A percentile compares a stretch with the other conserved stretches of the same genome.
Conservation (phyloP, 371 early-diverging fungal genomes). For the Quaeritorhiza haematococci region DNA sequence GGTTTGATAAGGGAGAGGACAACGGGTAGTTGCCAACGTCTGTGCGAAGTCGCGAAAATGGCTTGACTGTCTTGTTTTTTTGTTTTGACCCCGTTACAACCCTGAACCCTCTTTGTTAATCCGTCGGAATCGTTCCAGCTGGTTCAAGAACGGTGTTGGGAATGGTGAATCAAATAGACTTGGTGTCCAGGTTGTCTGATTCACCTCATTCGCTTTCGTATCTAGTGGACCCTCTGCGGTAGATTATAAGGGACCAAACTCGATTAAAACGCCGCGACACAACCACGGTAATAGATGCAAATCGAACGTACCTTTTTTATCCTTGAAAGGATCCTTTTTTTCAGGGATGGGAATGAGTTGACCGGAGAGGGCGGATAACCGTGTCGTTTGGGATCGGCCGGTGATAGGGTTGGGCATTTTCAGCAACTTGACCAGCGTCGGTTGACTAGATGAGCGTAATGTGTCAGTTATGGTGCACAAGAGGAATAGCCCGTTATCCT, state of each 20-base stretch:
- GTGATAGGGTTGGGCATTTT: conserved; percentile 6
- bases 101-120: conserved; percentile 22
- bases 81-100: conserved; percentile 10
- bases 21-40: not conserved
- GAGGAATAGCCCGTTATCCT: not conserved
- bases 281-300: not conserved
- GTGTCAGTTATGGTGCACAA: not conserved
- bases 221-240: conserved; percentile 22
- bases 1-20: conserved; percentile 46
- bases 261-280: not conserved
- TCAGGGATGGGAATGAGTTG: conserved; percentile 18
- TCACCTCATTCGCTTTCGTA: conserved; percentile 13
- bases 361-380: conserved; percentile 8
- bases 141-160: conserved; percentile 29
- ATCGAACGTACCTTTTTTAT: conserved; percentile 4
- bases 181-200: conserved; percentile 15
- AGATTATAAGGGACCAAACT: not conserved
- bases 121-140: conserved; percentile 27
- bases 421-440: conserved; percentile 10
- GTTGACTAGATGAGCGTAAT: not conserved
- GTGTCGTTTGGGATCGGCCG: conserved; percentile 4
- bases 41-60: not conserved
- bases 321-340: conserved; percentile 13
- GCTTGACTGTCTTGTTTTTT: not conserved
- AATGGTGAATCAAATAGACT: conserved; percentile 19